Percentiles rank a stretch among this genome's conserved stretches.
These are phyloP conservation scores for Magnolia changhungtana DNA, from an alignment of 164 flowering plant species.

Conservation along the genomic window DNA sequence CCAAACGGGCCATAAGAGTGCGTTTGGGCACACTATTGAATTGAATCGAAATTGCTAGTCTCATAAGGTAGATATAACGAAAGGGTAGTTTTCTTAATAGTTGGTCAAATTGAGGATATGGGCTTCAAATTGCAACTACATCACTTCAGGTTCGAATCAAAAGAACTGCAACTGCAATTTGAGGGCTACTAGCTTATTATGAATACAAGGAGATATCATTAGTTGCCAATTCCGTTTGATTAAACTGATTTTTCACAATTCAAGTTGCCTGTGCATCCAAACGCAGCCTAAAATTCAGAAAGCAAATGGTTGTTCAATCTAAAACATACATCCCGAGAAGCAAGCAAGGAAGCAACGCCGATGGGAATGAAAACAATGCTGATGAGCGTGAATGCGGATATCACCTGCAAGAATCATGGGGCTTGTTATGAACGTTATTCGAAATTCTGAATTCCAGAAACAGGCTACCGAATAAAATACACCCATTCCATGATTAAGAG, in stretches of 20 bases:
- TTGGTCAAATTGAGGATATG: too few relatives aligned
- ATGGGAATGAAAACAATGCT: conserved; percentile 78
- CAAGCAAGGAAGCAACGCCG: conserved; percentile 77
- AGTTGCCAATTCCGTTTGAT: neutral
- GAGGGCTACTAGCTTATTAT: neutral
- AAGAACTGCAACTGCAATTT: too few relatives aligned
- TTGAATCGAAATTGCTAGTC: neutral
- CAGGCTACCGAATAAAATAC: neutral
- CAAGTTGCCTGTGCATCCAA: neutral
- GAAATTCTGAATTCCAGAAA: neutral
- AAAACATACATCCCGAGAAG: conserved; percentile 73
- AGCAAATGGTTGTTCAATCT: neutral
- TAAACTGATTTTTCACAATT: neutral
- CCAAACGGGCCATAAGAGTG: too few relatives aligned
- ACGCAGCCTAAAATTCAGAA: neutral
- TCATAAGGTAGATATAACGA: neutral
- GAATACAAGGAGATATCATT: neutral
- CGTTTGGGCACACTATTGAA: too few relatives aligned
- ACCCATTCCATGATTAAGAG: neutral
- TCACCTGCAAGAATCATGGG: conserved; percentile 50
- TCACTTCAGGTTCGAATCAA: neutral
- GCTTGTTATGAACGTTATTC: neutral
- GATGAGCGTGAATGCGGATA: conserved; percentile 69
- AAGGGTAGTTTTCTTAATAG: too few relatives aligned
- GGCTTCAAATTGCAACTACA: neutral